phyloP scores from a whole-genome alignment of 345 rosid genomes.

The Boechera retrofracta region DNA sequence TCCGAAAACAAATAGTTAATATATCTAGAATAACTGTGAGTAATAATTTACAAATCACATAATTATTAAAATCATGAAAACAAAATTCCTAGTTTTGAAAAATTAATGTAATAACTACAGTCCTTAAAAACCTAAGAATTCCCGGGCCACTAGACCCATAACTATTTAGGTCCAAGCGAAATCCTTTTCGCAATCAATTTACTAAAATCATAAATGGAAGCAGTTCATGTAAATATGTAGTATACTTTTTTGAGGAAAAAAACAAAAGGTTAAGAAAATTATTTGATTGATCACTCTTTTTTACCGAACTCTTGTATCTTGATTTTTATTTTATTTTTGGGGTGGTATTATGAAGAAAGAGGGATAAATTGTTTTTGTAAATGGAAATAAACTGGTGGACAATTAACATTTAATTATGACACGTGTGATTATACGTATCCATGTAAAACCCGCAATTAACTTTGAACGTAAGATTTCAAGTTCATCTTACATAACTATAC shows the following conservation, averaged over 20 bases:
- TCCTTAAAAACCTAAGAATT: neutral
- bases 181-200: neutral
- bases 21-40: neutral
- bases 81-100: neutral
- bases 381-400: constrained; percentile 31
- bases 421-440: constrained; percentile 22
- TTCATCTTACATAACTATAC: constrained; percentile 17
- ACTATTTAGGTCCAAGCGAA: neutral
- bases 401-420: constrained; percentile 29
- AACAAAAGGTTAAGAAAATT: neutral
- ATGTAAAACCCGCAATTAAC: constrained; percentile 36
- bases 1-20: neutral
- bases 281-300: neutral
- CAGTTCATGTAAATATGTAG: constrained; percentile 8
- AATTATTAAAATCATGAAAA: neutral
- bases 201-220: constrained; percentile 11
- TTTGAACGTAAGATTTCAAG: constrained; percentile 14
- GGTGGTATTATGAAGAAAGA: neutral
- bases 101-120: neutral
- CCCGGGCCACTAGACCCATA: neutral
- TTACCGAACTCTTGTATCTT: neutral
- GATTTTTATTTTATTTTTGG: neutral
- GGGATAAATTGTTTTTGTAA: constrained; percentile 1
- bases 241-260: neutral
- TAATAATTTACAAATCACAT: neutral